phyloP scores from a whole-genome alignment of 2,329 filamentous ascomycete species.

The Pseudogymnoascus sp. region DNA sequence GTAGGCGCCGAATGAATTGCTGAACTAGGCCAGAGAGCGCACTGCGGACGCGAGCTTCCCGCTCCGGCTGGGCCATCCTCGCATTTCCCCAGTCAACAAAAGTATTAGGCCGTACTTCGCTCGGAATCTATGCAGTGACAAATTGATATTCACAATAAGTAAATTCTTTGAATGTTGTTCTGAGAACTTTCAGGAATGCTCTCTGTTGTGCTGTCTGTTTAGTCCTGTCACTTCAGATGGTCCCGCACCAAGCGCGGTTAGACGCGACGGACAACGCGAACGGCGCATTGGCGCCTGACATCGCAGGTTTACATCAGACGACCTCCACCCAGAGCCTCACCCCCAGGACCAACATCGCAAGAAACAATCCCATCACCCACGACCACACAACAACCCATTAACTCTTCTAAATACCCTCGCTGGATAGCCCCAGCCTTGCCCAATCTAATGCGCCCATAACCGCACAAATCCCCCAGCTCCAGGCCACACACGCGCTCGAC shows the following conservation, averaged over 20 bases:
- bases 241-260: constrained; percentile 7
- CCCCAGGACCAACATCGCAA: neutral
- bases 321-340: constrained; percentile 6
- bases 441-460: constrained; percentile 26
- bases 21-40: constrained; percentile 74
- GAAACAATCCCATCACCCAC: constrained; percentile 19
- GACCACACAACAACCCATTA: constrained; percentile 13
- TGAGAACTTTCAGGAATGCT: neutral
- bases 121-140: neutral
- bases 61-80: constrained; percentile 30
- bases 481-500: neutral
- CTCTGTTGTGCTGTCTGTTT: constrained; percentile 4
- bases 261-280: constrained; percentile 8
- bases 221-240: neutral
- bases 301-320: constrained; percentile 8
- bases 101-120: neutral
- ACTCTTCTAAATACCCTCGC: constrained; percentile 21
- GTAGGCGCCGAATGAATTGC: constrained; percentile 62
- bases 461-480: neutral
- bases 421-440: constrained; percentile 20
- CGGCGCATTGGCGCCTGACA: constrained; percentile 1
- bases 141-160: neutral
- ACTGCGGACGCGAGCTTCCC: constrained; percentile 62
- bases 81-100: constrained; percentile 7
- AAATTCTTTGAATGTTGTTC: constrained; percentile 8